phyloP scores from a whole-genome alignment of 768 basidiomycete species.

The Macrolepiota fuliginosa region DNA sequence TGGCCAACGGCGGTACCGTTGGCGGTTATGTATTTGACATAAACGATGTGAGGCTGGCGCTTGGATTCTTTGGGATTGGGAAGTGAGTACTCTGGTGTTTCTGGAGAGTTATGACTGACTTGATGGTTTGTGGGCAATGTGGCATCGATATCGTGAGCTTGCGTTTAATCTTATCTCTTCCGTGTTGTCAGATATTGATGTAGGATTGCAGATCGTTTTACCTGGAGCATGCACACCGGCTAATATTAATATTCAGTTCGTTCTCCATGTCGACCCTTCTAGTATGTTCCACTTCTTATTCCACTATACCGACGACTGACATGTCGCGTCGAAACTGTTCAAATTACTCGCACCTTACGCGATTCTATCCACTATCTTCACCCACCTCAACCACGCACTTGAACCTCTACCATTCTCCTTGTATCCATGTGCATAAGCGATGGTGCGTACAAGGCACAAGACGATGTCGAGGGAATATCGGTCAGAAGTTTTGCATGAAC shows the following conservation, averaged over 20 bases:
- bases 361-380: constrained; percentile 68
- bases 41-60: too few species aligned
- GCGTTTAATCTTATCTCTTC: background rate
- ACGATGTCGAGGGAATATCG: too few species aligned
- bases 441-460: constrained; percentile 45
- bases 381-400: constrained; percentile 64
- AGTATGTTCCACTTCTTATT: constrained; percentile 32
- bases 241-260: constrained; percentile 83
- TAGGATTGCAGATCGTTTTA: constrained; percentile 63
- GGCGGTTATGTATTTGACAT: constrained; percentile 40
- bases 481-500: too few species aligned
- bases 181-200: too few species aligned
- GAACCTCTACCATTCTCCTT: constrained; percentile 77
- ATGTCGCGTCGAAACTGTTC: constrained; percentile 51
- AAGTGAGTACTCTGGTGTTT: constrained; percentile 48
- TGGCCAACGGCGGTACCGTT: background rate
- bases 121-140: constrained; percentile 41
- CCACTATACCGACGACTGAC: background rate
- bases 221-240: constrained; percentile 84
- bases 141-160: constrained; percentile 68
- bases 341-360: constrained; percentile 83
- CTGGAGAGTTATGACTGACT: background rate
- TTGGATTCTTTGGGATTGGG: constrained; percentile 83
- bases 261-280: constrained; percentile 78
- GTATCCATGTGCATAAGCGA: too few species aligned